Base-by-base conservation (phyloP, 148 eudicot genomes). In the Cornus controversa region DNA sequence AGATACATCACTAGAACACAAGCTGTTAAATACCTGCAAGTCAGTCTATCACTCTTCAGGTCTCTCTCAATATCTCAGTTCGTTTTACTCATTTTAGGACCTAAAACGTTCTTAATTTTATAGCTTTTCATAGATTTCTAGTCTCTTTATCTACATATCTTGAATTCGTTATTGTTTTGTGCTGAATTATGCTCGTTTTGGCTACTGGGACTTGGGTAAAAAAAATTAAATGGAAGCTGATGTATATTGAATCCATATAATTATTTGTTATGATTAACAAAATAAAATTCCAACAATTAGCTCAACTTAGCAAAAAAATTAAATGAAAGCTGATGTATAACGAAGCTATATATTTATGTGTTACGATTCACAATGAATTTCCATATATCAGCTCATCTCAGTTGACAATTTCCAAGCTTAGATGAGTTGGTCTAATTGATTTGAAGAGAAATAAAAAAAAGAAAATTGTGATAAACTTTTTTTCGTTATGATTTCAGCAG, bases 11-110 rank as follows among this genome's bases (percentile, higher is more conserved):
- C 97, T 36, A 89, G 98, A n/a, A 81, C 96, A 18, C 94, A 91
- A 72, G 96, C 97, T 34, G 89, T 95, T 14, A 95, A 95, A 81
- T 81, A 80, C 62, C 97, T 93, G 23, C 97, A 95, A 91, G 90
- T 92, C 81, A 89, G 79, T 70, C 89, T 95, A 62, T 89, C 93
- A 34, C 81, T 86, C 50, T 93, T 95, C 91, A 95, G 99, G 99
- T 92, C 14, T 16, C 3, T 22, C 3, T 27, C 0, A 50, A 50
- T 2, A 11, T 50, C 18, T 50, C 18, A 11, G 18, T 50, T 13
- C 5, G 5, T 20, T 15, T 22, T 4, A 26, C 64, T 3, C 13
- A 27, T 26, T 53, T 23, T 8, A 24, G 20, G 6, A 2, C 68
- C 34, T 31, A 31, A 31, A 31, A 31, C 34, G 34, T 31, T 31